A percentile compares a stretch with the other conserved stretches of the same genome.
These are phyloP conservation scores for Fusarium verrucosum DNA, from an alignment of 2,329 filamentous ascomycete species.

Conservation along the genomic window DNA sequence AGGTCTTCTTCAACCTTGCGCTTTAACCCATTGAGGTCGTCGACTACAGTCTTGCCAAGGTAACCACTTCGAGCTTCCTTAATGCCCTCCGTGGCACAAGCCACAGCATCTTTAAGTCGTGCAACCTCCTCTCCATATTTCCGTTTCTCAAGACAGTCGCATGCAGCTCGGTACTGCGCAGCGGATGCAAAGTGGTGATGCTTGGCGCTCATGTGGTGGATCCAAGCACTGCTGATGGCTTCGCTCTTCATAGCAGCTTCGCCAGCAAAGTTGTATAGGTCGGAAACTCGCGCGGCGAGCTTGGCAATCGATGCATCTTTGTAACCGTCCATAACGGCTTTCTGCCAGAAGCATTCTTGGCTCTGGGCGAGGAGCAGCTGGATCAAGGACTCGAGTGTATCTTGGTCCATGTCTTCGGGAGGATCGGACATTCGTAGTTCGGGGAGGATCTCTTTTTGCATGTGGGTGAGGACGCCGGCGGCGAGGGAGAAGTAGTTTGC, in stretches of 20 bases:
- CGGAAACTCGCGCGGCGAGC: constrained; percentile 86
- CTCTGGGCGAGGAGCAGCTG: constrained; percentile 89
- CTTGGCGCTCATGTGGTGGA: constrained; percentile 96
- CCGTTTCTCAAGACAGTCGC: constrained; percentile 90
- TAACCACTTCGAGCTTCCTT: constrained; percentile 79
- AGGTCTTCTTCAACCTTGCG: constrained; percentile 84
- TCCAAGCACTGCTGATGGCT: constrained; percentile 92
- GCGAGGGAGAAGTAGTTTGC: constrained; percentile 90
- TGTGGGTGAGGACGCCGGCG: constrained; percentile 82
- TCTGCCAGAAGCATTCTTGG: constrained; percentile 98
- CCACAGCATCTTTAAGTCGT: constrained; percentile 80
- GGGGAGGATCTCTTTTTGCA: constrained; percentile 79
- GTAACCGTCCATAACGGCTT: constrained; percentile 91
- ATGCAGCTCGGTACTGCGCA: constrained; percentile 89
- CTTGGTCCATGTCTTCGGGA: constrained; percentile 93
- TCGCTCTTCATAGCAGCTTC: constrained; percentile 90
- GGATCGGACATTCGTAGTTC: constrained; percentile 83
- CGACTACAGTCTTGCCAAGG: constrained; percentile 81
- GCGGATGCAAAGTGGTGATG: constrained; percentile 97
- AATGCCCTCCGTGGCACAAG: constrained; percentile 84
- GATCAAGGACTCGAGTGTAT: constrained; percentile 84
- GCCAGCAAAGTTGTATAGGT: constrained; percentile 85
- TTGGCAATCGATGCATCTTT: constrained; percentile 94
- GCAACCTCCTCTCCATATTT: constrained; percentile 97
- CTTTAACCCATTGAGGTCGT: constrained; percentile 85